Base-by-base conservation (phyloP, 2,329 filamentous ascomycete genomes). In the Lasiodiplodia gonubiensis region DNA sequence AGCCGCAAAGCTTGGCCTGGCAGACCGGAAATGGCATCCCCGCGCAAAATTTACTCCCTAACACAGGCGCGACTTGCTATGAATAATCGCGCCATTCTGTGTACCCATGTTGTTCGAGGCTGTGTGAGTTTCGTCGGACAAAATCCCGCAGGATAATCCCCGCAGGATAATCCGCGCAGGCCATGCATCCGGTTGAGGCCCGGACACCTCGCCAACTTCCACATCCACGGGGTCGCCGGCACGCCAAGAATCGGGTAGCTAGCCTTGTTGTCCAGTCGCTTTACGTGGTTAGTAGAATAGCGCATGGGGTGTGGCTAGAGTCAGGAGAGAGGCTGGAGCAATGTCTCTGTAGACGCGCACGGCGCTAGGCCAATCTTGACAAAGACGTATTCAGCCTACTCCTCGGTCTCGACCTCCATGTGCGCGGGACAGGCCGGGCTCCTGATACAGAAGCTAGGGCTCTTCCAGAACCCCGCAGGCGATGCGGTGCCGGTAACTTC, bases 1-100 rank as follows among this genome's bases (percentile, higher is more conserved):
- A 64, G 53, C 52, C 49, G 48, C 61, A 64, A 64, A 64, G 61
- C 61, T 64, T 64, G 30, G 21, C 39, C 35, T 42, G 30, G 37
- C 21, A 46, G n/a, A 46, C 42, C 42, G 42, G 30, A 46, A 46
- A 46, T 46, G 42, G 42, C n/a, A 46, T 46, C 10, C n/a, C 18
- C 42, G 42, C 42, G 42, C 42, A 18, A 21, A 21, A 4, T n/a
- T 18, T 46, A 10, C 42, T 11, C 42, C n/a, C 42, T 18, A 10
- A n/a, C n/a, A 46, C n/a, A 18, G 23, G 35, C 23, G 30, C 53
- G 4, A 27, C 21, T 42, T 61, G 42, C 39, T 39, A 48, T 25
- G 30, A 6, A 27, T 25, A 16, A 18, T 42, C 14, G 25, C 25
- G 51, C 12, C 5, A 11, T 53, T 33, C 23, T 21, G 5, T 12